Evolutionary conservation across 2,329 filamentous ascomycete genomes (phyloP).

Genomic region (Penicillium sp.): DNA sequence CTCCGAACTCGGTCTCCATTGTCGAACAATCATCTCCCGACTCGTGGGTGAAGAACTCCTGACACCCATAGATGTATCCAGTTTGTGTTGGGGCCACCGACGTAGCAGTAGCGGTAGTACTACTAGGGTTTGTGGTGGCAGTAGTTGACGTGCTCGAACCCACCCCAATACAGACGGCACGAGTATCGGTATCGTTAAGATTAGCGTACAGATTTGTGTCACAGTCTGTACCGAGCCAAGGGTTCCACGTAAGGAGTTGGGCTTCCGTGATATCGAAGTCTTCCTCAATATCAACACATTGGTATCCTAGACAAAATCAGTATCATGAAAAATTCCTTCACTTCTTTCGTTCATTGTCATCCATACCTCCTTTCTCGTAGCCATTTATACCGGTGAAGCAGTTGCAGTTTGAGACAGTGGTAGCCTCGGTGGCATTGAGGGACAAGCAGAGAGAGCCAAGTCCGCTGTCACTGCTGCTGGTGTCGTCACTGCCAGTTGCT

Average conservation of each 20-base stretch:
- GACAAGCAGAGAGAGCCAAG: too few relatives aligned
- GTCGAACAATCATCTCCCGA: slow-evolving; percentile 1
- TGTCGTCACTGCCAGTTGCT: too few relatives aligned
- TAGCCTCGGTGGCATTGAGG: too few relatives aligned
- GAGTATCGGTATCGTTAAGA: slow-evolving; percentile 1
- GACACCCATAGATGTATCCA: background rate
- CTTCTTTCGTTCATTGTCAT: too few relatives aligned
- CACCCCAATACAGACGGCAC: slow-evolving; percentile 9
- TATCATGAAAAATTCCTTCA: too few relatives aligned
- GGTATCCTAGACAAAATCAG: too few relatives aligned
- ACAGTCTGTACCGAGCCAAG: slow-evolving; percentile 6
- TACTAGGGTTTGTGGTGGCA: background rate
- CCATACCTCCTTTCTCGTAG: too few relatives aligned
- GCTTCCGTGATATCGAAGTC: background rate
- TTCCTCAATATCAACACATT: background rate
- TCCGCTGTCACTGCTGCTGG: too few relatives aligned
- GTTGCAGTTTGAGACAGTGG: too few relatives aligned
- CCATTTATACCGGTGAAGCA: too few relatives aligned
- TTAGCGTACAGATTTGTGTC: slow-evolving; percentile 8
- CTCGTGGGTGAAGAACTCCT: slow-evolving; percentile 1
- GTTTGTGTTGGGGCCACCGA: too few relatives aligned
- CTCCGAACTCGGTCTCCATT: background rate
- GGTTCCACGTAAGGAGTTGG: slow-evolving; percentile 3
- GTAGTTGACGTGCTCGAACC: background rate
- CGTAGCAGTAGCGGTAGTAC: background rate